Percentiles rank a stretch among this genome's conserved stretches.
phyloP scores from a whole-genome alignment of 1,284 basidiomycete species.

The Cryptococcus hybrid region DNA sequence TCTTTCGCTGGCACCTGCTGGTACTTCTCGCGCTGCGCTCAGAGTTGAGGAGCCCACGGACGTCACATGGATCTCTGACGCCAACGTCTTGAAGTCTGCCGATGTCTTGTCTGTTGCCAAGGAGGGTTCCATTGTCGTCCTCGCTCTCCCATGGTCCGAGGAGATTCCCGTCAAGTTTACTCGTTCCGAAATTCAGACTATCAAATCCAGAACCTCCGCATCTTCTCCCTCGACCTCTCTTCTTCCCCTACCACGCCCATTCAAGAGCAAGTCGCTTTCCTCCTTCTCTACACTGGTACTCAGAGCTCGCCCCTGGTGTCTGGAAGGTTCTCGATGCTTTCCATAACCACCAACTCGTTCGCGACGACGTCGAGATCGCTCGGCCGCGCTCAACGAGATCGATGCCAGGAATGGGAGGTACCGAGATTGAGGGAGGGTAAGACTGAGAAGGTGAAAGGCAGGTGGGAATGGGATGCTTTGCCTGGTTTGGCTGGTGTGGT shows the following conservation, averaged over 20 bases:
- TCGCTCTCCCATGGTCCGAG: conserved; percentile 50
- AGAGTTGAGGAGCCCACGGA: conserved; percentile 24
- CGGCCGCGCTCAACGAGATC: conserved; percentile 43
- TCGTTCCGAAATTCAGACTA: conserved; percentile 40
- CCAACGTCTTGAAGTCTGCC: conserved; percentile 46
- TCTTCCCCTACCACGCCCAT: conserved; percentile 37
- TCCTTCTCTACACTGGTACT: conserved; percentile 50
- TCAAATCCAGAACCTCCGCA: conserved; percentile 48
- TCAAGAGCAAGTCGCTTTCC: conserved; percentile 49
- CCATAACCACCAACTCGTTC: conserved; percentile 42
- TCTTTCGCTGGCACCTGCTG: conserved; percentile 31
- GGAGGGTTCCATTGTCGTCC: conserved; percentile 43
- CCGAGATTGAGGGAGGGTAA: conserved; percentile 37
- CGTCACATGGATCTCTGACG: conserved; percentile 50
- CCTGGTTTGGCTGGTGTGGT: conserved; percentile 40
- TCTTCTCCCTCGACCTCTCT: conserved; percentile 48
- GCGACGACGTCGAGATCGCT: conserved; percentile 47
- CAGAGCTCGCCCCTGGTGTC: conserved; percentile 41
- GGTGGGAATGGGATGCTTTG: conserved; percentile 50
- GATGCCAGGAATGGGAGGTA: conserved; percentile 34
- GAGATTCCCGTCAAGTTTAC: conserved; percentile 47
- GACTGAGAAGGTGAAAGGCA: conserved; percentile 40
- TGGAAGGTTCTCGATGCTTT: conserved; percentile 48
- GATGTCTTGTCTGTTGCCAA: conserved; percentile 43
- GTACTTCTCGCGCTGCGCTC: conserved; percentile 14